These are phyloP conservation scores for Cordyceps fumosorosea DNA, from an alignment of 2,329 filamentous ascomycete genomes.

Conservation along the genomic window DNA sequence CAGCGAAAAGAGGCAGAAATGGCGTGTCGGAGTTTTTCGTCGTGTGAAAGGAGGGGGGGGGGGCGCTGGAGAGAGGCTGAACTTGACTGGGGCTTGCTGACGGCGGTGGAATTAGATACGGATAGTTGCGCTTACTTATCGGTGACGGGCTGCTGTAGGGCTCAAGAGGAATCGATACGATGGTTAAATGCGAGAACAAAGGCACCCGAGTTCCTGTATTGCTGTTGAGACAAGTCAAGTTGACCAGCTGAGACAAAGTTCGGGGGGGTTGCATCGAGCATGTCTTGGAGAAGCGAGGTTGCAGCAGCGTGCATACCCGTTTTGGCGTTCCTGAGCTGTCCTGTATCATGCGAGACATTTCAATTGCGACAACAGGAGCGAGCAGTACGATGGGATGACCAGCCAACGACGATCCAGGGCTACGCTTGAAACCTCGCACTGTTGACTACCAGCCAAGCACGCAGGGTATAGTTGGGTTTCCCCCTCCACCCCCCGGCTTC, in stretches of 20 bases:
- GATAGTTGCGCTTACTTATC: not conserved
- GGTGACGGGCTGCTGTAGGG: not conserved
- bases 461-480: no score
- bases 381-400: not conserved
- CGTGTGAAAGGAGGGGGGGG: no score
- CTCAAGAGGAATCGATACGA: not conserved
- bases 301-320: not conserved
- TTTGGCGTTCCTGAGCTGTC: not conserved
- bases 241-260: not conserved
- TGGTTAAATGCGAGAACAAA: not conserved
- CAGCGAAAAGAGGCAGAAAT: not conserved
- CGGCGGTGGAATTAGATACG: not conserved
- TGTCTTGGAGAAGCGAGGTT: not conserved
- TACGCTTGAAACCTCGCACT: not conserved
- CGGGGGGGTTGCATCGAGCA: not conserved
- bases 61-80: not conserved
- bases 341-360: not conserved
- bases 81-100: not conserved
- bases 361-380: not conserved
- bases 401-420: not conserved
- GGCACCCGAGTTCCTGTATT: not conserved
- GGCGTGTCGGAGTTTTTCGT: not conserved
- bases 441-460: not conserved
- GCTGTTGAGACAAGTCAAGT: not conserved
- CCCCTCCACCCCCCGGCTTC: no score